These are phyloP conservation scores for Coffea canephora DNA, from an alignment of 257 asterid species.

Conservation along the genomic window DNA sequence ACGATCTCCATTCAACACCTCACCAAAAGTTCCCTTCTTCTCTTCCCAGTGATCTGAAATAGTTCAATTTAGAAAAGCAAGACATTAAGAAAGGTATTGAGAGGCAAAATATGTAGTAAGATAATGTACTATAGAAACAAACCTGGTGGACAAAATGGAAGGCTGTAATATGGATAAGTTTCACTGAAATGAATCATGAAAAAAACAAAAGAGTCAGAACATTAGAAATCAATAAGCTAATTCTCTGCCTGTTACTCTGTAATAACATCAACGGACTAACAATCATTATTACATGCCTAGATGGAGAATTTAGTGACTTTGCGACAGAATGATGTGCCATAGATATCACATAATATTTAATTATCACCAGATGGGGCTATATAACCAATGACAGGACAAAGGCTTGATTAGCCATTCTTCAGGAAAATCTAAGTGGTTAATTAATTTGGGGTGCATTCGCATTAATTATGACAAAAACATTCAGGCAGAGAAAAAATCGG, in stretches of 20 bases:
- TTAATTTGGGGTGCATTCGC: background rate
- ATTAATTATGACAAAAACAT: background rate
- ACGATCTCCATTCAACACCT: constrained; percentile 23
- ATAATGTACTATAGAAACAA: constrained; percentile 21
- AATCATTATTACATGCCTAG: background rate
- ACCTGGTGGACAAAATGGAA: constrained; percentile 33
- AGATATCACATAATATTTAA: background rate
- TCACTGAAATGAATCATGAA: constrained; percentile 16
- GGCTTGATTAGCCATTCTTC: background rate
- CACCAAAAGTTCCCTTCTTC: constrained; percentile 23
- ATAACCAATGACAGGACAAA: background rate
- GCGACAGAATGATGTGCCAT: background rate
- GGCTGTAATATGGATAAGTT: constrained; percentile 23
- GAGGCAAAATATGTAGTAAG: background rate
- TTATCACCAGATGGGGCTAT: background rate
- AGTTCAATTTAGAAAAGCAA: constrained; percentile 5
- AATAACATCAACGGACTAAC: background rate
- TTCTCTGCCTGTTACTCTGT: constrained; percentile 12
- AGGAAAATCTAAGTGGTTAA: background rate
- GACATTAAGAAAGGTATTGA: background rate
- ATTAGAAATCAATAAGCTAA: constrained; percentile 9
- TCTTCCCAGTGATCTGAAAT: constrained; percentile 14
- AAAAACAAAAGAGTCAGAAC: background rate
- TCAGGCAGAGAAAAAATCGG: too few species aligned
- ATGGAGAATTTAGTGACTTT: background rate